Evolutionary conservation across 805 yeast species (phyloP), one percentile per base, ranked within the genome.

Genomic region (Metschnikowia dekortorum): DNA sequence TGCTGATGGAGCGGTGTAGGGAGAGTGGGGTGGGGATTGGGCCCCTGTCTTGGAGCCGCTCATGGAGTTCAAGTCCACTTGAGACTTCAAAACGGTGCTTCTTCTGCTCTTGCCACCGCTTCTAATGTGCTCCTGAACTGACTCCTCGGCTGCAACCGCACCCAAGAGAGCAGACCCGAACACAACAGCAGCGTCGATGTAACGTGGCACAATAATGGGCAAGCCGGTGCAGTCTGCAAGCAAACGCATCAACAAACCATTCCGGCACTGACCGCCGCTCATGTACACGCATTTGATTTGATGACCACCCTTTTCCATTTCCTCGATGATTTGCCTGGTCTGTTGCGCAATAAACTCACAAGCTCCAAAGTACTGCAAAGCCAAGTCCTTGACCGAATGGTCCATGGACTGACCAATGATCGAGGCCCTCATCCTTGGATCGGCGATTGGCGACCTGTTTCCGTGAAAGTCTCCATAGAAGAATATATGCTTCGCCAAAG

Each of bases 321-420:
- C 83, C 58, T 88, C 94, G 34, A 92, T 84, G 63, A 94, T 94
- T 61, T 94, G 99, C 61, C 97, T 82, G 0, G 98, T 92, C 73
- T 94, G 99, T 65, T 90, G 96, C 45, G 96, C 97, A 67, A 94
- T 91, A 61, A 94, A 94, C 71, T 94, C 99, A 68, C 97, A 89
- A 4, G 98, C 96, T 14, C 88, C 97, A 45, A 91, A 78, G 64
- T 94, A 94, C 58, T 83, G 85, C 53, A 89, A 66, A 0, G 97
- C 97, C 58, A 94, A 74, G 54, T 87, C 89, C 59, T 90, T 89
- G 39, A 94, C 73, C 0, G 96, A 84, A 9, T 80, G 73, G 65
- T 94, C 98, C 96, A 94, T 89, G 2, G 92, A 82, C 61, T 87
- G 90, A 3, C 99, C 99, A 57, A 90, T 85, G 53, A 94, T 85